Base-by-base conservation (phyloP, 495 filamentous ascomycete genomes). In the Daldinia concentrica region DNA sequence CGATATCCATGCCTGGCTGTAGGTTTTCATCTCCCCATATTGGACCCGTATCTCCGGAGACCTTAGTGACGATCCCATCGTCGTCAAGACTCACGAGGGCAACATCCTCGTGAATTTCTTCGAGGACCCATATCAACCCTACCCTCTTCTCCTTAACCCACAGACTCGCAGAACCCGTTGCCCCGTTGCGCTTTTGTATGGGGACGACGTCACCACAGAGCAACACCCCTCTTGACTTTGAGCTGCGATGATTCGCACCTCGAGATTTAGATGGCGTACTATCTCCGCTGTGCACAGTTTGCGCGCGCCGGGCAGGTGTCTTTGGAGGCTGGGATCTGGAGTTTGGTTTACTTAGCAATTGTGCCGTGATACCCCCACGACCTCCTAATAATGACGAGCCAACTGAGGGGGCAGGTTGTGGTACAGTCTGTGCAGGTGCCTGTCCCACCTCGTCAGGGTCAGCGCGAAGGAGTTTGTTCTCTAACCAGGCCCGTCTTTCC, bases 131-230 rank as follows among this genome's bases (percentile, higher is more conserved):
- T 59, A 99, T 98, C 55, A 99, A 78, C 6, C 94, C 93, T 51
- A 93, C 92, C 48, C 88, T 87, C 77, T 99, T 99, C 79, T 99
- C 95, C 82, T 98, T 98, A 0, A 98, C 95, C 95, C 95, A 99
- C 32, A 99, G 82, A 77, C 93, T 98, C 37, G 95, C 95, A 37
- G 94, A 92, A 1, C 96, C 95, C 0, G 90, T 93, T 17, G 90
- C 86, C 7, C 96, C 96, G 77, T 99, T 96, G 59, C 94, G 89
- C 78, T 98, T 99, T 80, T 91, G 89, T 66, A 99, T 98, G 0
- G 95, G 95, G 3, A 99, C 95, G 17, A 99, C 96, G 78, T 99
- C 95, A 41, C 95, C 95, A 77, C 95, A 99, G 2, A 99, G 85
- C 61, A 99, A 78, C 39, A 99, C 95, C 3, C 95, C 95, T 64